phyloP scores from a whole-genome alignment of 257 asterid genomes.

The Handroanthus guayacan region DNA sequence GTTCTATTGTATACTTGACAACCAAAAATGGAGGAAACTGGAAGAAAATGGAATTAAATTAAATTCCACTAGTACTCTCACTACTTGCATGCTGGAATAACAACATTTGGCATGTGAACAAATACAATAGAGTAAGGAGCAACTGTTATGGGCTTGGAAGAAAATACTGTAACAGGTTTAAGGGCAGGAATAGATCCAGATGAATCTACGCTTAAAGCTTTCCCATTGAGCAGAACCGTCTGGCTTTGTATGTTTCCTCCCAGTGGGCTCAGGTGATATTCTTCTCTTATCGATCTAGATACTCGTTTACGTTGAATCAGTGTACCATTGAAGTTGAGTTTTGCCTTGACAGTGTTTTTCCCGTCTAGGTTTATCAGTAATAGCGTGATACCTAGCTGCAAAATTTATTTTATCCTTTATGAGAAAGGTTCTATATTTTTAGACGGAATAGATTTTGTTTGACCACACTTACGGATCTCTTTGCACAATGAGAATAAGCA shows the following conservation, averaged over 20 bases:
- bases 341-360: constrained; percentile 41
- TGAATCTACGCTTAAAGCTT: constrained; percentile 47
- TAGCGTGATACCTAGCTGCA: constrained; percentile 61
- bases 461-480: constrained; percentile 57
- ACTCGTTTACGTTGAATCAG: constrained; percentile 13
- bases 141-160: constrained; percentile 50
- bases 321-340: constrained; percentile 34
- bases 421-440: too few species aligned
- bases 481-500: constrained; percentile 73
- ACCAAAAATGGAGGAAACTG: not conserved
- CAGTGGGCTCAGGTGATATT: constrained; percentile 67
- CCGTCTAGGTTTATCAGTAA: constrained; percentile 66
- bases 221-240: constrained; percentile 63
- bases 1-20: not conserved
- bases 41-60: not conserved
- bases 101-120: constrained; percentile 53
- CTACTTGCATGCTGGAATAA: constrained; percentile 54
- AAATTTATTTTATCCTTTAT: not conserved
- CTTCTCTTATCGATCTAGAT: constrained; percentile 48
- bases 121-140: constrained; percentile 69
- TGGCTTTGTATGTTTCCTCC: constrained; percentile 61
- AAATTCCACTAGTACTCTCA: constrained; percentile 12
- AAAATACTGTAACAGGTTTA: constrained; percentile 46
- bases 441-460: too few species aligned
- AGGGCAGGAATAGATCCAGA: constrained; percentile 57